Percentiles rank a stretch among this genome's conserved stretches.
Conservation (phyloP, 495 filamentous ascomycete species). For the Daldinia vernicosa region DNA sequence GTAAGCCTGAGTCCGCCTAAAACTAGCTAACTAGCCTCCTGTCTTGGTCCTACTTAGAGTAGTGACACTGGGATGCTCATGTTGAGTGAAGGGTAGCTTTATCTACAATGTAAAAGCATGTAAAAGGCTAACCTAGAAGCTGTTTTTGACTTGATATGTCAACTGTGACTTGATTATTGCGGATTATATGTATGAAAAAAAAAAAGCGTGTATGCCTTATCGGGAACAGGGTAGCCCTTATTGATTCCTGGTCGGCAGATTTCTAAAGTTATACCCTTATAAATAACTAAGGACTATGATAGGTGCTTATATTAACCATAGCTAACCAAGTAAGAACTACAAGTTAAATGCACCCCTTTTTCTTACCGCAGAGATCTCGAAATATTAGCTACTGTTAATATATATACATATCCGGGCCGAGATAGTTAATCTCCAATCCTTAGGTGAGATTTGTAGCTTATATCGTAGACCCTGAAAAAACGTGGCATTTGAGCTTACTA, state of each 20-base stretch:
- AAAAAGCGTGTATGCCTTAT: no score
- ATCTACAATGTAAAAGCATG: background rate
- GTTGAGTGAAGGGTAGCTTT: background rate
- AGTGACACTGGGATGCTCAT: background rate
- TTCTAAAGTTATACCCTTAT: no score
- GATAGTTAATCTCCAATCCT: no score
- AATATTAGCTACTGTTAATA: slow-evolving; percentile 2
- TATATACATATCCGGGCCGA: no score
- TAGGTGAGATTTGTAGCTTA: background rate
- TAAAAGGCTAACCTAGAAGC: background rate
- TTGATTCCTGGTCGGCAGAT: background rate
- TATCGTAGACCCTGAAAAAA: background rate
- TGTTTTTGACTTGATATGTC: background rate
- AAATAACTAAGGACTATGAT: no score
- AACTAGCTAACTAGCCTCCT: background rate
- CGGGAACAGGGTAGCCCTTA: no score
- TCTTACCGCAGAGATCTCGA: background rate
- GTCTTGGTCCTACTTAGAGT: background rate
- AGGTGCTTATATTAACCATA: no score
- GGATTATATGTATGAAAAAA: background rate
- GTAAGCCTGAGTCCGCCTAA: background rate
- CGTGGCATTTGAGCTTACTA: background rate
- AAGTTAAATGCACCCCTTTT: no score
- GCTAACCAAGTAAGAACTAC: no score
- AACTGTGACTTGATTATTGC: background rate